A percentile compares a stretch with the other conserved stretches of the same genome.
Evolutionary conservation across 441 rosid species (phyloP).

Genomic region (Brassica hybrid): DNA sequence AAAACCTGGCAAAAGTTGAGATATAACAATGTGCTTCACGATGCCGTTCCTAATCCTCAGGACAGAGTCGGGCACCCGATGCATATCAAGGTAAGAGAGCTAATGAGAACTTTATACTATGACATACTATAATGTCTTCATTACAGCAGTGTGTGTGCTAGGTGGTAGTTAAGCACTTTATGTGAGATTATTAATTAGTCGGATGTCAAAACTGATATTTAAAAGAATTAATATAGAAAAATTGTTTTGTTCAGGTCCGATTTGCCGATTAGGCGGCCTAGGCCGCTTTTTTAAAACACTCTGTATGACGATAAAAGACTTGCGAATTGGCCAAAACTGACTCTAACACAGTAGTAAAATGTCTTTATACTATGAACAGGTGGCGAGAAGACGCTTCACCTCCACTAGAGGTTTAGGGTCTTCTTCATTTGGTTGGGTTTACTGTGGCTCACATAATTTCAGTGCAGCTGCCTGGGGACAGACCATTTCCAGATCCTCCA

Average conservation of each 20-base stretch:
- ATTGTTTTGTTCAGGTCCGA: no score
- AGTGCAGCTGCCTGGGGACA: conserved; percentile 98
- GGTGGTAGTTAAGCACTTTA: no score
- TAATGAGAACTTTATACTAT: not conserved
- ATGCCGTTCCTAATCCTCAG: conserved; percentile 83
- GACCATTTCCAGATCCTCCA: conserved; percentile 49
- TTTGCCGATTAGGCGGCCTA: no score
- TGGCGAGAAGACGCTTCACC: conserved; percentile 73
- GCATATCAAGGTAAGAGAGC: conserved; percentile 73
- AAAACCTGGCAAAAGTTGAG: conserved; percentile 91
- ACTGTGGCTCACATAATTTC: conserved; percentile 92
- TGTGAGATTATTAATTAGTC: no score
- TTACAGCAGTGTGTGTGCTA: no score
- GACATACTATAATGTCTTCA: no score
- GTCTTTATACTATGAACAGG: conserved; percentile 51
- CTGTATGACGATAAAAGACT: not conserved
- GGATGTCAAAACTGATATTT: no score
- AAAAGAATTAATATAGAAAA: no score
- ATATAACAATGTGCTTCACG: conserved; percentile 60
- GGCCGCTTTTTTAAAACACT: no score
- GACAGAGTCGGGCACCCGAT: conserved; percentile 76
- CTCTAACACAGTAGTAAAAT: conserved; percentile 13
- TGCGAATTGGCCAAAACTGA: no score
- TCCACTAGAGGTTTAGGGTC: conserved; percentile 50
- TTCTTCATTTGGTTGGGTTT: conserved; percentile 85